Percentiles rank a stretch among this genome's conserved stretches.
Evolutionary conservation across 805 yeast genomes (phyloP).

Genomic region (Saccharomyces kudriavzevii): DNA sequence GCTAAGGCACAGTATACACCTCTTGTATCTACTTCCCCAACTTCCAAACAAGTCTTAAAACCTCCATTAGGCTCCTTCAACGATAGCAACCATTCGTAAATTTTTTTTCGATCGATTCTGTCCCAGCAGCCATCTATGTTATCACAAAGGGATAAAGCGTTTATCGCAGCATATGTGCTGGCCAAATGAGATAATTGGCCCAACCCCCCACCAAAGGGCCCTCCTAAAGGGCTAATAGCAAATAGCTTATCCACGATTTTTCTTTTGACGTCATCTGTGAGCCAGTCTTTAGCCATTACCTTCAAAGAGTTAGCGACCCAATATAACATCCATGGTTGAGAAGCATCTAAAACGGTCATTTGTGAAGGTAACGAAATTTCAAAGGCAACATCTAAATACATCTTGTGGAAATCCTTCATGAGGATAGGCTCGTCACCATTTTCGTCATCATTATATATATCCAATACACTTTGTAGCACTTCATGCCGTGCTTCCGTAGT

Average conservation of each 20-base stretch:
- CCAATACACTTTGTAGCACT: slow-evolving; percentile 16
- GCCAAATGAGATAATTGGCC: slow-evolving; percentile 82
- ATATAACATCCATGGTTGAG: slow-evolving; percentile 85
- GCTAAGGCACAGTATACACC: slow-evolving; percentile 83
- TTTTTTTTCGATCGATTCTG: slow-evolving; percentile 36
- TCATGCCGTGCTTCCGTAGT: slow-evolving; percentile 23
- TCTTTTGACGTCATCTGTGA: slow-evolving; percentile 22
- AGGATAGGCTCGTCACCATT: slow-evolving; percentile 6
- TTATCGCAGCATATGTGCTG: slow-evolving; percentile 68
- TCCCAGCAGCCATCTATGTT: slow-evolving; percentile 36
- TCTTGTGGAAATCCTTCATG: slow-evolving; percentile 33
- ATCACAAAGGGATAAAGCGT: slow-evolving; percentile 49
- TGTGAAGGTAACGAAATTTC: slow-evolving; percentile 40
- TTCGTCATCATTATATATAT: slow-evolving; percentile 5
- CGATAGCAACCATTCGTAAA: slow-evolving; percentile 56
- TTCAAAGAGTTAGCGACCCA: slow-evolving; percentile 63
- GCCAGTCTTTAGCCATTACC: slow-evolving; percentile 32
- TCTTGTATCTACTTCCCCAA: slow-evolving; percentile 80
- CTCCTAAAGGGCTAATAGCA: slow-evolving; percentile 30
- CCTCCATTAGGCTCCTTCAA: slow-evolving; percentile 68
- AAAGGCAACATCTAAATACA: slow-evolving; percentile 37
- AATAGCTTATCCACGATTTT: slow-evolving; percentile 28
- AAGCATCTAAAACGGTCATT: slow-evolving; percentile 64
- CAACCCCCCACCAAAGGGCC: slow-evolving; percentile 82
- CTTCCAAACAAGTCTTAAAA: slow-evolving; percentile 35